Evolutionary conservation across 176 grass and related monocot species (phyloP), one percentile per base, ranked within the genome.

Genomic region (Rhynchospora pubera): DNA sequence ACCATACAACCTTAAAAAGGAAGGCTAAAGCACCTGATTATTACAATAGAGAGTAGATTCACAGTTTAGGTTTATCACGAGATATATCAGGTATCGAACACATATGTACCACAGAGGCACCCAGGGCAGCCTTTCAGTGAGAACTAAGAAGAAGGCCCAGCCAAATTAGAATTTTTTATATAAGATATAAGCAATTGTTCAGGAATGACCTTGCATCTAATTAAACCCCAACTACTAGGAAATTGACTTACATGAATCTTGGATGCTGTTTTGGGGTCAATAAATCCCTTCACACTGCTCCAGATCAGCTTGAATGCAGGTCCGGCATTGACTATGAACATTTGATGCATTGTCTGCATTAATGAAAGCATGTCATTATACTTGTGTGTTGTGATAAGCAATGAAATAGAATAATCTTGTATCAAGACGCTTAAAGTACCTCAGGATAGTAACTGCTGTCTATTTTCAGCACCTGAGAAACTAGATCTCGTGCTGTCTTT

Each of bases 261-360:
- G 11, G 97, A 91, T 23, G 91, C 91, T 78, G 97, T 99, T 91
- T 99, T 99, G 70, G 97, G 91, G 88, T 99, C 97, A 64, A 99
- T 91, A 82, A 99, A 99, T 8, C 93, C 93, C 85, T 96, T 99
- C 24, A 99, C 87, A 26, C 91, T 99, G 73, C 89, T 96, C 97
- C 97, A 99, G 44, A 99, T 87, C 80, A 89, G 72, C 87, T 99
- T 99, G 85, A 99, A 99, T 44, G 92, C 93, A 86, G 53, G 85
- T 39, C 93, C 93, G 9, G 97, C 97, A 64, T 99, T 99, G 55
- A 99, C 89, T 5, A 99, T 91, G 72, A 99, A 99, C 97, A 99
- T 99, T 93, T 99, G 97, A 79, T 99, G 92, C 46, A 99, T 79
- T 7, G 97, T 99, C 97, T 99, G 89, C 78, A 87, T 30, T 87